Conservation (phyloP, 805 yeast species). For the Candida palmyrensis region DNA sequence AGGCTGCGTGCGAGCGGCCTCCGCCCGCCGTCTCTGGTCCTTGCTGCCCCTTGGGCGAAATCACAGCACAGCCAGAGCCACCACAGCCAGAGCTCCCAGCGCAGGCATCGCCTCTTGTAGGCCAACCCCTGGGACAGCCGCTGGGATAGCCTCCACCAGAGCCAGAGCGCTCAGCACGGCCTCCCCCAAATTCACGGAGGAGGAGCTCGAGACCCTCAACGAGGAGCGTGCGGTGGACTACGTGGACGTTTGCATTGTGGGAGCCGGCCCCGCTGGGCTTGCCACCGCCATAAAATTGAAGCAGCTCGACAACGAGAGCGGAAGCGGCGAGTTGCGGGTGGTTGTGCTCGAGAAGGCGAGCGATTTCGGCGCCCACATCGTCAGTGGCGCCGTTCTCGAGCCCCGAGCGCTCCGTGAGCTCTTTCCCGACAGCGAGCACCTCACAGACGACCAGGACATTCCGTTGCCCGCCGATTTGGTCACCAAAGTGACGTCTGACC, state of each 20-base stretch:
- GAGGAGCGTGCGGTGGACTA: slow-evolving; percentile 77
- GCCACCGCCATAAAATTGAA: slow-evolving; percentile 89
- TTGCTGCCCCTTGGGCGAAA: too few relatives aligned
- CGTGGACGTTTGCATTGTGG: slow-evolving; percentile 93
- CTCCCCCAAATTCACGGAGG: slow-evolving; percentile 29
- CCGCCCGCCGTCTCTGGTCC: too few relatives aligned
- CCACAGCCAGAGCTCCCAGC: too few relatives aligned
- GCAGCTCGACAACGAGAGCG: slow-evolving; percentile 68
- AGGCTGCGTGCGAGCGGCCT: too few relatives aligned
- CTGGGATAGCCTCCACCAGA: too few relatives aligned
- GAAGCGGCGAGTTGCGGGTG: slow-evolving; percentile 69
- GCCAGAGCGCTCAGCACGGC: too few relatives aligned
- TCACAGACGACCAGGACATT: slow-evolving; percentile 49
- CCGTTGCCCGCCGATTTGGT: slow-evolving; percentile 74
- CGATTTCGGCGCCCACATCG: slow-evolving; percentile 87
- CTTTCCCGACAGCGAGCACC: slow-evolving; percentile 61
- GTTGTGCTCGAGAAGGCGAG: slow-evolving; percentile 89
- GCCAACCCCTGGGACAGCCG: too few relatives aligned
- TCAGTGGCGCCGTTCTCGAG: slow-evolving; percentile 92
- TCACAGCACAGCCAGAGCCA: too few relatives aligned
- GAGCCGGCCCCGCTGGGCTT: slow-evolving; percentile 97
- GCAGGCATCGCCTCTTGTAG: too few relatives aligned
- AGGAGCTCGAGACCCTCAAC: slow-evolving; percentile 41
- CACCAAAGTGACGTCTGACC: slow-evolving; percentile 71
- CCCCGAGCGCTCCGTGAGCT: slow-evolving; percentile 84